A percentile compares a stretch with the other conserved stretches of the same genome.
These are phyloP conservation scores for Rhynchospora tenuis DNA, from an alignment of 176 grass and related monocot species.

Conservation along the genomic window DNA sequence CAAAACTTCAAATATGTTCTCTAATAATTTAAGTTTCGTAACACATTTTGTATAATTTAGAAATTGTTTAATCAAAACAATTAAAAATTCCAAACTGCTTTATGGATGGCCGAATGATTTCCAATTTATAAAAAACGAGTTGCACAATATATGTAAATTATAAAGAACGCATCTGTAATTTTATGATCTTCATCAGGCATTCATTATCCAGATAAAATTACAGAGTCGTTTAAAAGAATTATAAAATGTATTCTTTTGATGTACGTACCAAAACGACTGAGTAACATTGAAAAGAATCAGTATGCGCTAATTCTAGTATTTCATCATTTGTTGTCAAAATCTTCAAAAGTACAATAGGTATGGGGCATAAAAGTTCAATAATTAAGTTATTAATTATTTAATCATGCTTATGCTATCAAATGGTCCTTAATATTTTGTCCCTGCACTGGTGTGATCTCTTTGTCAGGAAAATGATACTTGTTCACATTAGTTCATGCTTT, in stretches of 20 bases:
- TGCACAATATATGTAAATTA: no score
- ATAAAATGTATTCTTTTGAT: background rate
- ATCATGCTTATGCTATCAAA: background rate
- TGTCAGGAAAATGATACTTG: conserved; percentile 1
- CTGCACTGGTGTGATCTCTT: background rate
- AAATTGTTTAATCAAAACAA: no score
- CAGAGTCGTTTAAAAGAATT: background rate
- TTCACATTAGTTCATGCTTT: background rate
- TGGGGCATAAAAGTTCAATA: background rate
- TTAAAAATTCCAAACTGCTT: no score
- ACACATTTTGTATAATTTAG: no score
- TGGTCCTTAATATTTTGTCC: background rate
- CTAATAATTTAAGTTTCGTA: background rate
- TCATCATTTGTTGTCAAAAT: background rate
- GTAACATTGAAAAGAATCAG: background rate
- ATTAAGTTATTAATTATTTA: background rate
- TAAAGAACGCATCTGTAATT: no score
- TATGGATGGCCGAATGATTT: no score
- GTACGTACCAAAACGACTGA: background rate
- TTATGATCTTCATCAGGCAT: background rate
- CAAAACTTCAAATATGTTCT: background rate
- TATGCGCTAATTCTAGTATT: background rate
- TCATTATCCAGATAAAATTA: background rate
- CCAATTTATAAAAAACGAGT: no score
- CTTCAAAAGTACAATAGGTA: background rate